phyloP scores from a whole-genome alignment of 257 asterid genomes.

The Henckelia pumila region DNA sequence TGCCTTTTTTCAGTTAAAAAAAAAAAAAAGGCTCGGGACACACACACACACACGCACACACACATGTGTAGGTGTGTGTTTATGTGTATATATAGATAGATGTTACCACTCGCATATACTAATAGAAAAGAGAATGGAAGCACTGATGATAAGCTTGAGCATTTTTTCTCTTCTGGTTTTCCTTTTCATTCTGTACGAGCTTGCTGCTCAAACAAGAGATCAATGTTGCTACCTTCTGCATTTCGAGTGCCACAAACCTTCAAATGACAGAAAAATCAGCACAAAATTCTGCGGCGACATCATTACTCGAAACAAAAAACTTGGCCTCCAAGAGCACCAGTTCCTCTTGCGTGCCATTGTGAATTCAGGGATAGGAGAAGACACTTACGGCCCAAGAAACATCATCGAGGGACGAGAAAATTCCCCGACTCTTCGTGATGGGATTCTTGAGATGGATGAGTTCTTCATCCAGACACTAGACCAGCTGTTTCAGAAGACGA shows the following conservation, averaged over 20 bases:
- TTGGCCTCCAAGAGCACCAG: conserved; percentile 30
- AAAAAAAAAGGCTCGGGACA: no score
- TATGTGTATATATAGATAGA: background rate
- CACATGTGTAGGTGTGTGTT: no score
- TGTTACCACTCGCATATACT: background rate
- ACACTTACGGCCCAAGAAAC: conserved; percentile 39
- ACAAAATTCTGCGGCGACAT: conserved; percentile 33
- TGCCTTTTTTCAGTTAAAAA: background rate
- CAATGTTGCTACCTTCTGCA: conserved; percentile 30
- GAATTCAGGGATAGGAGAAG: conserved; percentile 47
- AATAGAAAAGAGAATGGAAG: conserved; percentile 22
- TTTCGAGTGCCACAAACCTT: conserved; percentile 39
- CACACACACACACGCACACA: no score
- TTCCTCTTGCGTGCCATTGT: conserved; percentile 38
- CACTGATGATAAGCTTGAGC: background rate
- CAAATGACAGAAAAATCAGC: conserved; percentile 28
- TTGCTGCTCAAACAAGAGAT: conserved; percentile 11
- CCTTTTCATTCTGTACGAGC: conserved; percentile 18
- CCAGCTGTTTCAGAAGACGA: conserved; percentile 25
- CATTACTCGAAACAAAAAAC: conserved; percentile 35
- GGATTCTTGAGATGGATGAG: conserved; percentile 35
- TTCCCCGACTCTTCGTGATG: conserved; percentile 32
- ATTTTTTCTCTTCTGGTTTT: conserved; percentile 17
- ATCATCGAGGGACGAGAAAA: conserved; percentile 31
- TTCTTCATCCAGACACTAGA: conserved; percentile 27